Conservation (phyloP, 805 yeast species). For the Ogataea angusta region DNA sequence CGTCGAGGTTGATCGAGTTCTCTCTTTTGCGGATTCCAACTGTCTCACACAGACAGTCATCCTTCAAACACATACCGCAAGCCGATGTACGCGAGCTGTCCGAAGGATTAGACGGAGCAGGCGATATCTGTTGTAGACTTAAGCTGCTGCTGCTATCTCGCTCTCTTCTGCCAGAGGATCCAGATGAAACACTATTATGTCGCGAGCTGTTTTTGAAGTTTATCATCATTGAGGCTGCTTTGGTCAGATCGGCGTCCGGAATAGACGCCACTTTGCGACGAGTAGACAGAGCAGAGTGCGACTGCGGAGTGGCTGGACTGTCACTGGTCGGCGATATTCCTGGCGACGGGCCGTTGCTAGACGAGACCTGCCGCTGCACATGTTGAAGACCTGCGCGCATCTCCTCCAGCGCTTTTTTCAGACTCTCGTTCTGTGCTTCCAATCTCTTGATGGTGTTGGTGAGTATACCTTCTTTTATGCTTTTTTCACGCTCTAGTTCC, state of each 20-base stretch:
- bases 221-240: conserved; percentile 31
- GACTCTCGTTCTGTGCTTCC: conserved; percentile 42
- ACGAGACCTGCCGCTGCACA: conserved; percentile 16
- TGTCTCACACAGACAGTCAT: conserved; percentile 62
- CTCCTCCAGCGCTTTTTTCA: conserved; percentile 42
- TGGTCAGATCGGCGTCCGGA: conserved; percentile 22
- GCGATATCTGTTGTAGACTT: conserved; percentile 36
- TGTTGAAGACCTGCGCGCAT: conserved; percentile 27
- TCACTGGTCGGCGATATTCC: conserved; percentile 18
- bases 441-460: conserved; percentile 50
- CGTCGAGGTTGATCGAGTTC: conserved; percentile 11
- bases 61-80: conserved; percentile 69
- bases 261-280: conserved; percentile 5
- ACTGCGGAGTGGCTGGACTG: conserved; percentile 20
- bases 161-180: conserved; percentile 12
- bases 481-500: conserved; percentile 66
- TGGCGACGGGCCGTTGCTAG: conserved; percentile 1
- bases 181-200: conserved; percentile 24
- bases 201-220: conserved; percentile 28
- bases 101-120: conserved; percentile 45
- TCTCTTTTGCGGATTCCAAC: conserved; percentile 39
- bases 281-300: conserved; percentile 7
- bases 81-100: conserved; percentile 36
- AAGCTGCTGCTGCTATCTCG: conserved; percentile 10
- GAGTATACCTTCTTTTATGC: conserved; percentile 52